A percentile compares a stretch with the other conserved stretches of the same genome.
Conservation (phyloP, 371 early-diverging fungal genomes). For the Rhizomucor pusillus region DNA sequence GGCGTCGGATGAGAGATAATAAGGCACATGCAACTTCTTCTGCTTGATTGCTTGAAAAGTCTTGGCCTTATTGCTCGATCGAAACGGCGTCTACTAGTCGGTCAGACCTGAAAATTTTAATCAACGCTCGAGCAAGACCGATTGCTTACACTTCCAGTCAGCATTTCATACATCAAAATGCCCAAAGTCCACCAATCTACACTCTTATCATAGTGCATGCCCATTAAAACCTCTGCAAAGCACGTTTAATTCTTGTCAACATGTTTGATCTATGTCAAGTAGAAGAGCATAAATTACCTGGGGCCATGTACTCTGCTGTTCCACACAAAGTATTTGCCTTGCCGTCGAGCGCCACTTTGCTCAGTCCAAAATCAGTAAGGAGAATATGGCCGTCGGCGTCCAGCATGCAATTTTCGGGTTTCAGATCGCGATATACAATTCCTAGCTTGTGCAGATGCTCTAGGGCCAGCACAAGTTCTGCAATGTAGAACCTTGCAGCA, state of each 20-base stretch:
- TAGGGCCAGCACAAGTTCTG: constrained; percentile 82
- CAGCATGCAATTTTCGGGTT: constrained; percentile 90
- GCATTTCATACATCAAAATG: constrained; percentile 87
- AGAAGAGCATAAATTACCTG: constrained; percentile 31
- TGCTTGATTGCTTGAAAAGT: constrained; percentile 77
- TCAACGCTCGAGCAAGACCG: not conserved
- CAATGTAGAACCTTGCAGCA: constrained; percentile 80
- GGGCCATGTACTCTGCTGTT: constrained; percentile 88
- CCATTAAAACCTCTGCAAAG: constrained; percentile 68
- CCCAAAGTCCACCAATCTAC: constrained; percentile 97
- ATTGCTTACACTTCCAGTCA: constrained; percentile 58
- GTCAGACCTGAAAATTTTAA: not conserved
- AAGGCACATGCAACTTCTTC: constrained; percentile 73
- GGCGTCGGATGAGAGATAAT: constrained; percentile 66
- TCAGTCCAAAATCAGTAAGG: constrained; percentile 92
- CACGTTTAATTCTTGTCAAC: not conserved
- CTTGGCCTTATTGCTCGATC: constrained; percentile 73
- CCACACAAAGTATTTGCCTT: constrained; percentile 83
- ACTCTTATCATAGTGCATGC: constrained; percentile 76
- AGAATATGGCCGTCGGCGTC: constrained; percentile 80
- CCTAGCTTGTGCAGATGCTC: constrained; percentile 86
- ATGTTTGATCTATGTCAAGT: not conserved
- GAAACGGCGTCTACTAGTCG: constrained; percentile 63
- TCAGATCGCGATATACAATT: constrained; percentile 89
- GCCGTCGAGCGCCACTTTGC: constrained; percentile 72